Conservation (phyloP, 31 red algal species). For the Bonnemaisonia californica region DNA sequence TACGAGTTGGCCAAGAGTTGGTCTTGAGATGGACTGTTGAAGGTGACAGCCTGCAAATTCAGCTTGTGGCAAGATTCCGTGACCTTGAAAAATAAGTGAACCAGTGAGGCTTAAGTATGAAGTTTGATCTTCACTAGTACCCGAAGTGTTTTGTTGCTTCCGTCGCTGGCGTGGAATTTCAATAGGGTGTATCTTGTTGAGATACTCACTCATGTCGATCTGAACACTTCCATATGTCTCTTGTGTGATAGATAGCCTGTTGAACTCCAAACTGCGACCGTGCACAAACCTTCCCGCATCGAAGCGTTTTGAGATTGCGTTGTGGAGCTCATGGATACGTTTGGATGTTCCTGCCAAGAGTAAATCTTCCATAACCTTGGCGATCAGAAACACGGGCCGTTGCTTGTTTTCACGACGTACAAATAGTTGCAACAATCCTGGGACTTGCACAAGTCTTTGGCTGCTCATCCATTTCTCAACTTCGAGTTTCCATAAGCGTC, state of each 20-base stretch:
- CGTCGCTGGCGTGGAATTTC: neutral
- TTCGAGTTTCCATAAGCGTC: slow-evolving; percentile 2
- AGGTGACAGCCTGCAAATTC: neutral
- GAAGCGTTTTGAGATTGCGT: neutral
- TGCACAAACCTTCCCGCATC: neutral
- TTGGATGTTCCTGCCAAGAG: neutral
- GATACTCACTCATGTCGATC: neutral
- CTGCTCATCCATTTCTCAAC: neutral
- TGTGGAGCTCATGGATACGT: too few relatives aligned
- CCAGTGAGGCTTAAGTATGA: neutral
- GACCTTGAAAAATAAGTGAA: neutral
- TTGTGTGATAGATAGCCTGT: slow-evolving; percentile 1
- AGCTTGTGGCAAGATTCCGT: slow-evolving; percentile 26
- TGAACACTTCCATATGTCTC: neutral
- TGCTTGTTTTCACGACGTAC: neutral
- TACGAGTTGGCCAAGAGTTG: neutral
- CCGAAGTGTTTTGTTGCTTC: neutral
- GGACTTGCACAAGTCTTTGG: neutral
- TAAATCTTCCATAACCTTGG: slow-evolving; percentile 13
- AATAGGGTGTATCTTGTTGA: neutral
- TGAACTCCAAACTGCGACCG: neutral
- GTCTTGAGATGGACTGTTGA: neutral
- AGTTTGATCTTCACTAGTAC: slow-evolving; percentile 4
- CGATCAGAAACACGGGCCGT: neutral
- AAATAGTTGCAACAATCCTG: neutral